Base-by-base conservation (phyloP, 1,284 basidiomycete species). In the Exobasidium cylindrosporum region DNA sequence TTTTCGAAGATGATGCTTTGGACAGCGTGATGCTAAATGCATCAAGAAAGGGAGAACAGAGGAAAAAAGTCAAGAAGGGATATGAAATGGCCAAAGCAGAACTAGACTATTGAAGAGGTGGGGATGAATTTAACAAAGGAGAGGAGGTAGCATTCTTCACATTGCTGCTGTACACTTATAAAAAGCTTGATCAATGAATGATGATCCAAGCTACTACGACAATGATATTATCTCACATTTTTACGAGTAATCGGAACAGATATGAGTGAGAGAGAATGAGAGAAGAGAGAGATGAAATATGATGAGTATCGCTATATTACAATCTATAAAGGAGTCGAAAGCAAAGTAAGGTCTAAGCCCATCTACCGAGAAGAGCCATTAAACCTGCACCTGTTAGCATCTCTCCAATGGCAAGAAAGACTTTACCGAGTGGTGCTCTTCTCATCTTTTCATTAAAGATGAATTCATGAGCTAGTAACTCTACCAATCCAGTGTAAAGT, bases 281-380 rank as follows among this genome's bases (percentile, higher is more conserved):
- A 21, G 24, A 47, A 47, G 24, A n/a, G 46, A 47, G 24, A n/a
- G 46, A 24, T 10, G 23, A 47, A n/a, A n/a, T n/a, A n/a, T n/a
- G n/a, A n/a, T n/a, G n/a, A n/a, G n/a, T n/a, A n/a, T n/a, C n/a
- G n/a, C n/a, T n/a, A n/a, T n/a, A n/a, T n/a, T n/a, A n/a, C n/a
- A n/a, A n/a, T n/a, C n/a, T n/a, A n/a, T n/a, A 24, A 47, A 47
- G 7, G 46, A 11, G 7, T 47, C 10, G 46, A 47, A 26, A 47
- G 24, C 17, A 24, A 21, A 14, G 26, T 50, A 50, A 47, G 7
- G 26, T 50, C 47, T 54, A 80, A 0, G 78, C 79, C 79, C 79
- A 80, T 54, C 68, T 63, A 26, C 79, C 81, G 17, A 83, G 72
- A 5, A 83, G 68, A 4, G 82, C 81, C 82, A 83, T 83, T 47